phyloP scores from a whole-genome alignment of 2,329 filamentous ascomycete genomes.

The Colletotrichum ledebouriae region DNA sequence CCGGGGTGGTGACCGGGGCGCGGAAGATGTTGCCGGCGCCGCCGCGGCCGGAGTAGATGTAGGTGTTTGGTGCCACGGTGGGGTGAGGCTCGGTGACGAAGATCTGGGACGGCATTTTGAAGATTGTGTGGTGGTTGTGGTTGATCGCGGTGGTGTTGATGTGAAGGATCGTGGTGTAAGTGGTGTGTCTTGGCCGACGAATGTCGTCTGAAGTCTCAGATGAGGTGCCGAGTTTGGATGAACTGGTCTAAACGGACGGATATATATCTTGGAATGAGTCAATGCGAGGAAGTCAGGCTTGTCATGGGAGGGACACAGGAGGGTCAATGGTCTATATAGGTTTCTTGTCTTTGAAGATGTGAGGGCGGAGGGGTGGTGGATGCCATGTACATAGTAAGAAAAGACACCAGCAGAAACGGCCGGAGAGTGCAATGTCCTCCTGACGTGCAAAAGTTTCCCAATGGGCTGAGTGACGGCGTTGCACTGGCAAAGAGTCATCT shows the following conservation, averaged over 20 bases:
- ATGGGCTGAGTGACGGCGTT: slow-evolving; percentile 38
- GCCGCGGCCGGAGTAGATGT: slow-evolving; percentile 67
- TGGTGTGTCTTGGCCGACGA: slow-evolving; percentile 8
- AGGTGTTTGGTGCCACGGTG: slow-evolving; percentile 59
- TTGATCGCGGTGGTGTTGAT: not conserved
- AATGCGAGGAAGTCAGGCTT: slow-evolving; percentile 7
- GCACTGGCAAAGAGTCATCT: slow-evolving; percentile 25
- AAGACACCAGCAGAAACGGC: not conserved
- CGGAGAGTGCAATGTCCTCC: slow-evolving; percentile 33
- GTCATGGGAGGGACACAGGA: slow-evolving; percentile 18
- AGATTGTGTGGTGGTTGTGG: not conserved
- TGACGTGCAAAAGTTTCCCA: slow-evolving; percentile 38
- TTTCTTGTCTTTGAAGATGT: slow-evolving; percentile 19
- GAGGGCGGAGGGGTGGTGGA: slow-evolving; percentile 23
- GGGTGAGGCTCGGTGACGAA: slow-evolving; percentile 64
- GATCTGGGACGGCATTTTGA: slow-evolving; percentile 58
- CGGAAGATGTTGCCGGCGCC: slow-evolving; percentile 70
- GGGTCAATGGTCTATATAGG: slow-evolving; percentile 39
- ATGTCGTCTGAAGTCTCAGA: slow-evolving; percentile 36
- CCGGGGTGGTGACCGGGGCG: slow-evolving; percentile 55
- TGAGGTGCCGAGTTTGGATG: slow-evolving; percentile 17
- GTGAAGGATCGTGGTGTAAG: slow-evolving; percentile 33
- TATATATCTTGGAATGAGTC: slow-evolving; percentile 31
- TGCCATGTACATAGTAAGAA: slow-evolving; percentile 11
- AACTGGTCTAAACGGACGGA: slow-evolving; percentile 6